Conservation (phyloP, 352 stramenopile genomes). For the Pythium biforme region DNA sequence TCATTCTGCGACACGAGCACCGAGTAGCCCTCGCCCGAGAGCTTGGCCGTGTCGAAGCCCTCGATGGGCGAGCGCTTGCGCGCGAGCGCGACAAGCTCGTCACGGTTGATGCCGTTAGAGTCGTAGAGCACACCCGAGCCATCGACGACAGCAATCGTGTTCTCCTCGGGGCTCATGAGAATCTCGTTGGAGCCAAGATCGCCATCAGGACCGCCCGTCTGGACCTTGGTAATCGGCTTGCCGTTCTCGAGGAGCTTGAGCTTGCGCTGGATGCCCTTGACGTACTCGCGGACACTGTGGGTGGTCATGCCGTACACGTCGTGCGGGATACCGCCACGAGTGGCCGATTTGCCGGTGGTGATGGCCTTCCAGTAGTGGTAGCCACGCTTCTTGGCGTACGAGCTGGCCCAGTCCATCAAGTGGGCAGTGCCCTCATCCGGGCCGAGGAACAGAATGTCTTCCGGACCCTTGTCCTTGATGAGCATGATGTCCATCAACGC, state of each 20-base stretch:
- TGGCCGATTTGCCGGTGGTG: constrained; percentile 95
- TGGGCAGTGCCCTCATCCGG: constrained; percentile 98
- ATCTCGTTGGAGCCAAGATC: constrained; percentile 98
- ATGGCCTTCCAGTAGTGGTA: constrained; percentile 96
- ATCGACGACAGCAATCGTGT: constrained; percentile 95
- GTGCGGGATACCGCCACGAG: constrained; percentile 96
- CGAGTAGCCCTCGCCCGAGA: constrained; percentile 60
- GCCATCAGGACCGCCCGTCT: constrained; percentile 96
- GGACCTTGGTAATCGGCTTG: constrained; percentile 94
- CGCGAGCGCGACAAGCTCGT: constrained; percentile 92
- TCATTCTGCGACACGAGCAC: constrained; percentile 76
- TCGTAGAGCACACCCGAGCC: constrained; percentile 94
- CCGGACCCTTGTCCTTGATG: constrained; percentile 91
- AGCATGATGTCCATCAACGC: constrained; percentile 96
- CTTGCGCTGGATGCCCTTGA: constrained; percentile 92
- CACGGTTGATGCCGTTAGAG: constrained; percentile 91
- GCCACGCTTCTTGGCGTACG: constrained; percentile 90
- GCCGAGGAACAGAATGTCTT: constrained; percentile 97
- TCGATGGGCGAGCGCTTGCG: constrained; percentile 85
- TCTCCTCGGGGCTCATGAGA: constrained; percentile 95
- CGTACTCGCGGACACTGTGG: constrained; percentile 96
- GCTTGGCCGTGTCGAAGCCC: constrained; percentile 83
- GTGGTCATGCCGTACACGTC: constrained; percentile 98
- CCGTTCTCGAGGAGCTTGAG: constrained; percentile 87
- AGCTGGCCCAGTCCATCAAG: constrained; percentile 96